phyloP scores from a whole-genome alignment of 768 basidiomycete genomes.

The Russula griseocarnosa region DNA sequence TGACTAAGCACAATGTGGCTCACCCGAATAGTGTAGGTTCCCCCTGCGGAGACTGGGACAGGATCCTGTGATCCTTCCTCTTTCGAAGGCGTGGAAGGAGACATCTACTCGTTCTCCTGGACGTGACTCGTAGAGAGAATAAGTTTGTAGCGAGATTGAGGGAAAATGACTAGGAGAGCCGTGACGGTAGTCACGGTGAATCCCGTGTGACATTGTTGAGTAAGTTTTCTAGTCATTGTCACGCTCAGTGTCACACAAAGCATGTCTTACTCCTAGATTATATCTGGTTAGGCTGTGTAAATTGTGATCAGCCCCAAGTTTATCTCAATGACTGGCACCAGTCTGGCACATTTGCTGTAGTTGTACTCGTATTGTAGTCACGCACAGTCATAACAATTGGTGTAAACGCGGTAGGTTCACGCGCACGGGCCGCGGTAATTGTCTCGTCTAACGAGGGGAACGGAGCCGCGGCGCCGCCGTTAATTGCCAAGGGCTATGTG shows the following conservation, averaged over 20 bases:
- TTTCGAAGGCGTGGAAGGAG: slow-evolving; percentile 31
- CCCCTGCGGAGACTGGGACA: slow-evolving; percentile 66
- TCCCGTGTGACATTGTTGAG: slow-evolving; percentile 9
- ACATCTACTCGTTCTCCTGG: slow-evolving; percentile 14
- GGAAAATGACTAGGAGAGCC: slow-evolving; percentile 15
- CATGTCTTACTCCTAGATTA: not conserved
- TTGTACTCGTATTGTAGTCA: not conserved
- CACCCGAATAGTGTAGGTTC: slow-evolving; percentile 74
- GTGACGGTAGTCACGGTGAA: slow-evolving; percentile 15
- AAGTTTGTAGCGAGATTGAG: slow-evolving; percentile 3
- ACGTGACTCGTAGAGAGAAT: slow-evolving; percentile 2
- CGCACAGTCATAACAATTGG: not conserved
- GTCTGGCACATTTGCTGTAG: not conserved
- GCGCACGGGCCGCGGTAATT: not conserved
- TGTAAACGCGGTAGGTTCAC: not conserved
- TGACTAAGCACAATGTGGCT: slow-evolving; percentile 34
- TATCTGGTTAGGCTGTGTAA: not conserved
- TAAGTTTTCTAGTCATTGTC: slow-evolving; percentile 1
- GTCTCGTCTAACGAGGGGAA: too few species aligned
- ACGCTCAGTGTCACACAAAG: slow-evolving; percentile 2
- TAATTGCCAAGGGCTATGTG: not conserved
- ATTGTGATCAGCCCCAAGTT: not conserved
- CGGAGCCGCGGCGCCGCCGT: too few species aligned
- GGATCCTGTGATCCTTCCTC: slow-evolving; percentile 45
- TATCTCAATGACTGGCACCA: not conserved